Percentiles rank a stretch among this genome's conserved stretches.
Conservation (phyloP, 1,139 yeast species). For the Candida tropicalis region DNA sequence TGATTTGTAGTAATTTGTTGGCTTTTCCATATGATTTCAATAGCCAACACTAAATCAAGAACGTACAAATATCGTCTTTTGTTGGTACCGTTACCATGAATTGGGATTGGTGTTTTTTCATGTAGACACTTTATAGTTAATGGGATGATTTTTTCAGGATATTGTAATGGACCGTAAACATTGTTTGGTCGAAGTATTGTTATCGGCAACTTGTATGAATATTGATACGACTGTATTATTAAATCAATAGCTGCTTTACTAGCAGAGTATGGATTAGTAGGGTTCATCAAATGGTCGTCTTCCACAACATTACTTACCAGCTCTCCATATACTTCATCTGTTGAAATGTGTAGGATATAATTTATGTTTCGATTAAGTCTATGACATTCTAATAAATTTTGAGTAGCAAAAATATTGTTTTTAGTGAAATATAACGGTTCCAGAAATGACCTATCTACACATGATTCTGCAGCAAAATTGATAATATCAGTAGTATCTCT, state of each 20-base stretch:
- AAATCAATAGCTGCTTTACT: slow-evolving; percentile 60
- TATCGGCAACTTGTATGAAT: slow-evolving; percentile 47
- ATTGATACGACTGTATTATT: slow-evolving; percentile 49
- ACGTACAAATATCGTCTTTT: slow-evolving; percentile 52
- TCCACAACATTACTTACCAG: slow-evolving; percentile 26
- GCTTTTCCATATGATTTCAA: slow-evolving; percentile 34
- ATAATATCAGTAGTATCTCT: slow-evolving; percentile 35
- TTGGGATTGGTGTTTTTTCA: slow-evolving; percentile 25
- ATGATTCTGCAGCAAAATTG: slow-evolving; percentile 62
- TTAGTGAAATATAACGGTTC: slow-evolving; percentile 48
- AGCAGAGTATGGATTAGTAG: slow-evolving; percentile 65
- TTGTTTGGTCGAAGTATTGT: slow-evolving; percentile 54
- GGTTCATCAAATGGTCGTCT: slow-evolving; percentile 37
- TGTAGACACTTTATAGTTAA: slow-evolving; percentile 18
- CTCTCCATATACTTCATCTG: slow-evolving; percentile 66
- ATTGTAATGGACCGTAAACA: slow-evolving; percentile 59
- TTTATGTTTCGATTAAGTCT: slow-evolving; percentile 20
- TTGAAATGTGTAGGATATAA: slow-evolving; percentile 53
- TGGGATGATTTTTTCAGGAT: slow-evolving; percentile 61
- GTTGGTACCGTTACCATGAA: slow-evolving; percentile 55
- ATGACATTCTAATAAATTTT: slow-evolving; percentile 49
- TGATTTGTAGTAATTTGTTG: slow-evolving; percentile 19
- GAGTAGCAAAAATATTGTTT: slow-evolving; percentile 54
- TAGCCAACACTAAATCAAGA: slow-evolving; percentile 49
- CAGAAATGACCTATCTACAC: slow-evolving; percentile 56